Percentiles rank a stretch among this genome's conserved stretches.
These are phyloP conservation scores for Dendrobium huoshanense DNA, from an alignment of 106 monocot species.

Conservation along the genomic window DNA sequence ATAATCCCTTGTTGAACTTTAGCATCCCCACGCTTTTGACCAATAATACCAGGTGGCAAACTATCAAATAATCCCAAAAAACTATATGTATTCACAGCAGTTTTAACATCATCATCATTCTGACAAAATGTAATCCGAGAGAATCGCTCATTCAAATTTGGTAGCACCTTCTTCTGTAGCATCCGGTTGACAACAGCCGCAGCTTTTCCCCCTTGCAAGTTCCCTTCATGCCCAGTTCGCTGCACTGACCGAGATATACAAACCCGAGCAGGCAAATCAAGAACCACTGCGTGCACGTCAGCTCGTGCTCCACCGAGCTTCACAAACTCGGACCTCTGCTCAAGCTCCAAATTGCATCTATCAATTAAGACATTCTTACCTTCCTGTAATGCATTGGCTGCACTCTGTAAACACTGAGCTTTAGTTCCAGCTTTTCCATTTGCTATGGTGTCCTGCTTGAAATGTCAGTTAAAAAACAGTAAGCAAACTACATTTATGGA, in stretches of 20 bases:
- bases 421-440: constrained; percentile 89
- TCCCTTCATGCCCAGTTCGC: constrained; percentile 84
- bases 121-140: constrained; percentile 76
- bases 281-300: constrained; percentile 75
- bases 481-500: neutral
- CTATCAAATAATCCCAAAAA: constrained; percentile 48
- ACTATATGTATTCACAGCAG: constrained; percentile 50
- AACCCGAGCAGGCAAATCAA: constrained; percentile 79
- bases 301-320: constrained; percentile 45
- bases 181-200: constrained; percentile 92
- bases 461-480: neutral
- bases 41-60: constrained; percentile 70
- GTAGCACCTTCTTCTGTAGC: constrained; percentile 79
- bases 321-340: constrained; percentile 75
- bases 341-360: constrained; percentile 78
- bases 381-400: constrained; percentile 53
- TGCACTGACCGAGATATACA: constrained; percentile 88
- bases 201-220: constrained; percentile 89
- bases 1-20: constrained; percentile 89
- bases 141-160: constrained; percentile 77
- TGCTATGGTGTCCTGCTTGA: constrained; percentile 71
- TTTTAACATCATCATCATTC: constrained; percentile 55
- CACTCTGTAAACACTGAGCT: constrained; percentile 66
- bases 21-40: constrained; percentile 56
- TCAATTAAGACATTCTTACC: constrained; percentile 86